A percentile compares a stretch with the other conserved stretches of the same genome.
These are phyloP conservation scores for Annona cherimola DNA, from an alignment of 164 flowering plant genomes.

Conservation along the genomic window DNA sequence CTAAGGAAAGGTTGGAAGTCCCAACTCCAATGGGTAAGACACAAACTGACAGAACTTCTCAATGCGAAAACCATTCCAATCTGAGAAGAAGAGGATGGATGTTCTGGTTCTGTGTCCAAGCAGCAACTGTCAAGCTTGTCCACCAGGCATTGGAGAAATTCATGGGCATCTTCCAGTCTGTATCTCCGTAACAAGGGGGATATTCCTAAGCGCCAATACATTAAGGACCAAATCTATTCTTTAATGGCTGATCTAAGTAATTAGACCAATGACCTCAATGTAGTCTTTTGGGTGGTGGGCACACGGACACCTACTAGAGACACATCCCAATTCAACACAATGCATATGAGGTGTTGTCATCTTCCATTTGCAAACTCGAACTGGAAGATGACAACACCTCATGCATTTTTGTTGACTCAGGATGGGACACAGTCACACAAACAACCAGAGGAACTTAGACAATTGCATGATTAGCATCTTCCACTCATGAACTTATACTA, in stretches of 20 bases:
- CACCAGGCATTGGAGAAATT: conserved; percentile 71
- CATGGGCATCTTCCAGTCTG: conserved; percentile 98
- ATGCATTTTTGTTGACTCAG: no score
- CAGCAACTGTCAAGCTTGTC: conserved; percentile 51
- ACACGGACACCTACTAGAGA: no score
- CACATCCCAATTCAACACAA: no score
- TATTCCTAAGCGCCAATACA: conserved; percentile 37
- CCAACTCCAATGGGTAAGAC: conserved; percentile 61
- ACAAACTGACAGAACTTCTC: conserved; percentile 74
- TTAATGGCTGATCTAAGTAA: not conserved
- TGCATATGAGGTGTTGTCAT: no score
- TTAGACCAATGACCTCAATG: not conserved
- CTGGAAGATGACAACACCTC: no score
- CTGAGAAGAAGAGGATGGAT: conserved; percentile 6
- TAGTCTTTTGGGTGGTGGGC: not conserved
- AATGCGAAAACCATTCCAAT: conserved; percentile 43
- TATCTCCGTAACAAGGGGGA: conserved; percentile 48
- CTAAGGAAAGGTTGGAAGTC: conserved; percentile 60
- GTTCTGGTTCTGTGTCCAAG: not conserved
- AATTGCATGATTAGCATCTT: not conserved
- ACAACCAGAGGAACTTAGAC: not conserved
- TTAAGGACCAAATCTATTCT: conserved; percentile 31
- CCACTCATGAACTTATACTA: not conserved
- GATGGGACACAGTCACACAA: not conserved
- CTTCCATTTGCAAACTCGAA: no score